phyloP scores from a whole-genome alignment of 176 grass and related monocot genomes.

The Hsuehochloa calcarea region DNA sequence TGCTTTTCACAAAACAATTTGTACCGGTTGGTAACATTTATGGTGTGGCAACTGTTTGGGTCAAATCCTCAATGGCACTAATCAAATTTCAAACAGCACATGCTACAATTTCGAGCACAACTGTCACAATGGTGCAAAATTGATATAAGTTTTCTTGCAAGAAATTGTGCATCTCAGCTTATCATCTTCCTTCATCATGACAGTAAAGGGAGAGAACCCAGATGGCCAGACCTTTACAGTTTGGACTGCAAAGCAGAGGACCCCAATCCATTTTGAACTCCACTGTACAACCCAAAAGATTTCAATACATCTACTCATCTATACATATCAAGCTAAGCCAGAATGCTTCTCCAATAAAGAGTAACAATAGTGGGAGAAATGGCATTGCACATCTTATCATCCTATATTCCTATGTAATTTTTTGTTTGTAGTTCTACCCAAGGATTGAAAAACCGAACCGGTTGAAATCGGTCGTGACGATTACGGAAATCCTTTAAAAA shows the following conservation, averaged over 20 bases:
- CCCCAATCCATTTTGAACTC: not conserved
- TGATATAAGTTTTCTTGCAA: not conserved
- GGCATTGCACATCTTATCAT: not conserved
- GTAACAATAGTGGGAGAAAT: not conserved
- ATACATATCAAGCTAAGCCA: not conserved
- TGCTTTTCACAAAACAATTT: not conserved
- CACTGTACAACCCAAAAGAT: not conserved
- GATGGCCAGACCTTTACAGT: not conserved
- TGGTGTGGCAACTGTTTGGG: not conserved
- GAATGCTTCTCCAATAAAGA: not conserved
- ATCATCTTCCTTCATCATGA: not conserved
- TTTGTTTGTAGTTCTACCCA: not conserved
- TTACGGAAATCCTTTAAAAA: no score
- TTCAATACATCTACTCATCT: not conserved
- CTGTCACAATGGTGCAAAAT: conserved; percentile 2
- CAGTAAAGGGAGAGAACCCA: not conserved
- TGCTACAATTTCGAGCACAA: not conserved
- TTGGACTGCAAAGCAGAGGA: not conserved
- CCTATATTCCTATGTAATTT: not conserved
- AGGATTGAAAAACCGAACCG: no score
- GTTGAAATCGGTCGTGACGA: no score
- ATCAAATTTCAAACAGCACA: not conserved
- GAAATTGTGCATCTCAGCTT: not conserved
- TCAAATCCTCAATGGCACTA: not conserved
- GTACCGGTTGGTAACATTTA: not conserved